Base-by-base conservation (phyloP, 495 filamentous ascomycete species). In the Collariella sp. region DNA sequence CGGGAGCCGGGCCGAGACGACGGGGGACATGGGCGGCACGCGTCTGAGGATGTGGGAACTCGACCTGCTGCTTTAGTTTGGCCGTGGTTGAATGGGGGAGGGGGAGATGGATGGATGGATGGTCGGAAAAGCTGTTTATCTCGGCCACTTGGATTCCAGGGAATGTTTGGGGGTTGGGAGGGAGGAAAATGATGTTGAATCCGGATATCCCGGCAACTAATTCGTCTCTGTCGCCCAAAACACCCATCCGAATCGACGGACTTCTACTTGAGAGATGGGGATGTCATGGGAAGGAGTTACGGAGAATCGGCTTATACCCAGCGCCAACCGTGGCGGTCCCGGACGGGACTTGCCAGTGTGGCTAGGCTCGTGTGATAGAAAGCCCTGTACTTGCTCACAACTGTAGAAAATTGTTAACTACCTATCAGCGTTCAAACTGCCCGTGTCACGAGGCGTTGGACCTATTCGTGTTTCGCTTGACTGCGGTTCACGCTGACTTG, bases 31-130 rank as follows among this genome's bases (percentile, higher is more conserved):
- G 20, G n/a, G 5, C 6, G 36, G 19, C 38, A 23, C n/a, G 10
- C 0, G 1, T 10, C 5, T 46, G 45, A 41, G 9, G 26, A 16
- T 13, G 44, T 33, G 49, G 50, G 54, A 57, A 40, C 12, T 62
- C 46, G 62, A 62, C 20, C 49, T 56, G 39, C 44, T 62, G 45
- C 43, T 65, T 29, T 65, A 55, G 48, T 52, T 65, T 33, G 22
- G 56, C 45, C 55, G 53, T 54, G 40, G 44, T 61, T 50, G 46
- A 50, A 13, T 20, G 20, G 15, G 13, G n/a, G 16, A 42, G 6
- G 38, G 12, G 9, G 5, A 11, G 22, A 2, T 10, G 26, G n/a
- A 3, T 29, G 41, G 18, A 5, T 41, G 6, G n/a, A n/a, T 43
- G 23, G 11, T 31, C 12, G 36, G 26, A 31, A 39, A 50, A 18